A percentile compares a stretch with the other conserved stretches of the same genome.
phyloP scores from a whole-genome alignment of 148 eudicot genomes.

The Selenicereus undatus region DNA sequence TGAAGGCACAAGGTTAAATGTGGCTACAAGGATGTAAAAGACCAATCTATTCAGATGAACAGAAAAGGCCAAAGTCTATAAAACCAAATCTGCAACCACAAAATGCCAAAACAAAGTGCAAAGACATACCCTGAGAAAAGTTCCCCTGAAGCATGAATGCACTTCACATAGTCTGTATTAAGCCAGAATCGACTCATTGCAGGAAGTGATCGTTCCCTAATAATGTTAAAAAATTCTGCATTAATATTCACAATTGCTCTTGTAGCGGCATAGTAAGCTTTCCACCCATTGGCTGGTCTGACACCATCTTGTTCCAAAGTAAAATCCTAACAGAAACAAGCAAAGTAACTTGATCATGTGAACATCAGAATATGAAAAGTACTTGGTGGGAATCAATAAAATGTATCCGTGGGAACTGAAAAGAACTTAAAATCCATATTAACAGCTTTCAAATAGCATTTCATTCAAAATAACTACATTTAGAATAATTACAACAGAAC shows the following conservation, averaged over 20 bases:
- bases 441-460: not conserved
- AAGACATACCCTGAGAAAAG: slow-evolving; percentile 64
- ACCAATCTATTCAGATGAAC: not conserved
- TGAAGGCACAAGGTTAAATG: not conserved
- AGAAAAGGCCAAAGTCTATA: not conserved
- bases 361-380: not conserved
- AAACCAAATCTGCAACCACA: not conserved
- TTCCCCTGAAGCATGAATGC: slow-evolving; percentile 81
- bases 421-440: not conserved
- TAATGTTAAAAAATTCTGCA: slow-evolving; percentile 72
- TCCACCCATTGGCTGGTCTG: slow-evolving; percentile 88
- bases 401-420: not conserved
- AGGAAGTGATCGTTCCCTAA: slow-evolving; percentile 72
- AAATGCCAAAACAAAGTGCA: not conserved
- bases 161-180: slow-evolving; percentile 90
- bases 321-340: slow-evolving; percentile 60
- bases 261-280: slow-evolving; percentile 97
- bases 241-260: slow-evolving; percentile 80
- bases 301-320: slow-evolving; percentile 77
- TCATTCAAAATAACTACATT: not conserved
- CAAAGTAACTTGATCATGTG: slow-evolving; percentile 6
- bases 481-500: not conserved
- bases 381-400: not conserved
- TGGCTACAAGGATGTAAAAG: not conserved
- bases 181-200: slow-evolving; percentile 92